Base-by-base conservation (phyloP, 495 filamentous ascomycete genomes). In the Paragyromitra xinjiangensis region DNA sequence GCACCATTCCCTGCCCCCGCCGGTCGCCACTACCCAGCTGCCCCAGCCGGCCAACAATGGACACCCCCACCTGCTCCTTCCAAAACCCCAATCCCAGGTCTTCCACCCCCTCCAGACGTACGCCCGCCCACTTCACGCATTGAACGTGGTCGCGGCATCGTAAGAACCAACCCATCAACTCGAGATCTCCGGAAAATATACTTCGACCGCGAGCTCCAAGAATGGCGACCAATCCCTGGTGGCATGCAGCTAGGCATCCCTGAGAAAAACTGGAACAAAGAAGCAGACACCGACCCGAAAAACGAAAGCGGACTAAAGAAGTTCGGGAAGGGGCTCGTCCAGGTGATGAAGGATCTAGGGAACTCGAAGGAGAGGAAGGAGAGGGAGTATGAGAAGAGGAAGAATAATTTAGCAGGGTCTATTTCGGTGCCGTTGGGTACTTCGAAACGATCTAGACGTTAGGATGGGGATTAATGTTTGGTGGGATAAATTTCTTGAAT, bases 201-300 rank as follows among this genome's bases (percentile, higher is more conserved):
- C 67, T 69, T 69, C 9, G 53, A 69, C 39, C 67, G 55, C 7
- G 39, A 59, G 24, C 53, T 69, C 16, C 39, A 45, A 6, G 53
- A 61, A 22, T 69, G 67, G 67, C 51, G 67, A 1, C 16, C 40
- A 14, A 69, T 69, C 53, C 67, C 65, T 0, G 50, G 65, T 7
- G 24, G n/a, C 12, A 44, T 37, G 9, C 65, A 44, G 4, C 12
- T 55, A 11, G 29, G 45, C 29, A 24, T 12, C 12, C 11, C 50
- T 1, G 56, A 61, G 29, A 61, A 39, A 16, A 61, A 61, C 6
- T 61, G 56, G 56, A 39, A 40, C 37, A 64, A 16, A 19, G 67
- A 55, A 24, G 14, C 22, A 14, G 67, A 64, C 4, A 14, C 29
- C 1, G 14, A 37, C 12, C 16, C 14, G 56, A 61, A 61, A 34